Base-by-base conservation (phyloP, 345 rosid species). In the Syzygium grande region DNA sequence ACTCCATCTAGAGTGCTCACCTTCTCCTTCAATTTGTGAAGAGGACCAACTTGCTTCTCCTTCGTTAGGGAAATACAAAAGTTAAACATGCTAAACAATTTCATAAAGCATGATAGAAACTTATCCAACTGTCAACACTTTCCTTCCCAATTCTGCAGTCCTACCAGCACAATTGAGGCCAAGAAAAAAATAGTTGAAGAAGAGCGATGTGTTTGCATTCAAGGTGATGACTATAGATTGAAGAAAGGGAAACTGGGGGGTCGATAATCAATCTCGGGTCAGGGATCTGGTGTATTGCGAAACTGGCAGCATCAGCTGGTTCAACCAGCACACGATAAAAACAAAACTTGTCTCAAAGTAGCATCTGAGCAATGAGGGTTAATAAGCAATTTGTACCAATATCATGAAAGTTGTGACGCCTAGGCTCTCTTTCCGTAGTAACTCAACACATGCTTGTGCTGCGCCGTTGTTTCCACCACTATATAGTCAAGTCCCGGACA, bases 391-490 rank as follows among this genome's bases (percentile, higher is more conserved):
- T n/a, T 84, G 87, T 96, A 98, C 99, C 99, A 98, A 89, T 93
- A 96, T 96, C 98, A 98, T 95, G 93, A 96, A 98, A 77, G 99
- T 96, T 41, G 98, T 98, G 90, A 98, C 91, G 73, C 99, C 99
- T 89, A 96, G 95, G 87, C 95, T 94, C 91, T 94, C 99, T 88
- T 93, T 94, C 86, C 99, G 93, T 58, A 96, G 98, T 78, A 98
- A 91, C 90, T 96, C 96, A 88, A 98, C 98, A 90, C 98, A 98
- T 90, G 96, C 97, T 89, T 98, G 97, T 68, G 99, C 99, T 80
- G 99, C 95, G 86, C 91, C 87, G 96, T 96, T 89, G 99, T 98
- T 92, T 98, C 99, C 87, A 98, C 99, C 89, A 98, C 98, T 89
- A 96, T 93, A 90, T 93, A 94, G 88, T 96, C 99, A 89, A 98